Conservation (phyloP, 1,139 yeast genomes). For the Torulaspora pretoriensis region DNA sequence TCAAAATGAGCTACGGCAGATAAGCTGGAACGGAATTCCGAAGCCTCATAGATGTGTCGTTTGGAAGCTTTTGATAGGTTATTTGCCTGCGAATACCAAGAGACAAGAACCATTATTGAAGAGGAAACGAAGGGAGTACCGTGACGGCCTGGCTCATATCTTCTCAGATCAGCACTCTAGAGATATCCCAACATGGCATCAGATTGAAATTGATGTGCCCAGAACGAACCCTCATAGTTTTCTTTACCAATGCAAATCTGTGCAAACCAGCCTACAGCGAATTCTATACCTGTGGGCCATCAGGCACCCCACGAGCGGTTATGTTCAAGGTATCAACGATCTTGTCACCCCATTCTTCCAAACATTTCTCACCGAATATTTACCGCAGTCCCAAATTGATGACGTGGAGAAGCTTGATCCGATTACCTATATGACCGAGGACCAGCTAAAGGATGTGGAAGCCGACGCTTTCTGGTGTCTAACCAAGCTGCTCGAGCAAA, state of each 20-base stretch:
- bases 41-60: slow-evolving; percentile 71
- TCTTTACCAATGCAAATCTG: slow-evolving; percentile 62
- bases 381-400: slow-evolving; percentile 37
- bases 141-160: slow-evolving; percentile 60
- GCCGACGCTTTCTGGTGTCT: slow-evolving; percentile 98
- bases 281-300: slow-evolving; percentile 92
- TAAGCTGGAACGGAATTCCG: slow-evolving; percentile 96
- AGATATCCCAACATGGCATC: slow-evolving; percentile 90
- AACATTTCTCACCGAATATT: slow-evolving; percentile 70
- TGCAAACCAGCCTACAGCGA: slow-evolving; percentile 75
- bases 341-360: slow-evolving; percentile 91
- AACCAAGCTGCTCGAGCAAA: slow-evolving; percentile 82
- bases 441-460: slow-evolving; percentile 59
- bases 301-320: slow-evolving; percentile 96
- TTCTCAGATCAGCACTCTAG: slow-evolving; percentile 52
- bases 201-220: slow-evolving; percentile 90
- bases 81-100: slow-evolving; percentile 78
- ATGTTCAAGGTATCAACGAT: slow-evolving; percentile 98
- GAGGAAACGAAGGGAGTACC: slow-evolving; percentile 81
- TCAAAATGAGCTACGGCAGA: slow-evolving; percentile 60
- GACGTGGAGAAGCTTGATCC: slow-evolving; percentile 61
- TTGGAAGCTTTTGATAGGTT: slow-evolving; percentile 89
- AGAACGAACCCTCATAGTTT: slow-evolving; percentile 85
- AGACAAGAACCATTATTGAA: slow-evolving; percentile 66
- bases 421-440: slow-evolving; percentile 47